phyloP scores from a whole-genome alignment of 768 basidiomycete genomes.

The Sporobolomyces phaffii region DNA sequence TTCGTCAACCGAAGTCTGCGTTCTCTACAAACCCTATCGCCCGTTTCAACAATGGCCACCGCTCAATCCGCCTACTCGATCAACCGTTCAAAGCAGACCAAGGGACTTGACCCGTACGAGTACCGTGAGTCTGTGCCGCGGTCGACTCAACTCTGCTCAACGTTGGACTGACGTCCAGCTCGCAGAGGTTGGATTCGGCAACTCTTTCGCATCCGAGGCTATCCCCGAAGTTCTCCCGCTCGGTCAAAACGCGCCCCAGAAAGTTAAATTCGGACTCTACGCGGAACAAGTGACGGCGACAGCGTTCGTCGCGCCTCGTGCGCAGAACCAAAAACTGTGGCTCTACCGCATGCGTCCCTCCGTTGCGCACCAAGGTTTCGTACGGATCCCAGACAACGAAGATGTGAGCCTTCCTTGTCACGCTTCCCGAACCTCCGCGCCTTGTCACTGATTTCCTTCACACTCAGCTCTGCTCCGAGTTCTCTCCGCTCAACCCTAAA shows the following conservation, averaged over 20 bases:
- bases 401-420: constrained; percentile 44
- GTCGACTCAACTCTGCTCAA: background rate
- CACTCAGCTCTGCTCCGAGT: constrained; percentile 54
- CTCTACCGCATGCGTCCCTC: constrained; percentile 57
- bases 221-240: constrained; percentile 55
- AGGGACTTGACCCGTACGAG: constrained; percentile 54
- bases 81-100: constrained; percentile 1
- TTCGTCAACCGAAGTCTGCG: background rate
- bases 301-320: constrained; percentile 58
- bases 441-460: background rate
- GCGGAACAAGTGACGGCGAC: constrained; percentile 44
- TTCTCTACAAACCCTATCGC: background rate
- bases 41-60: constrained; percentile 29
- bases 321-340: constrained; percentile 57
- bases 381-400: constrained; percentile 55
- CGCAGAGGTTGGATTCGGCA: constrained; percentile 55
- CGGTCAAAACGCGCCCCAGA: constrained; percentile 61
- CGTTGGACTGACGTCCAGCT: background rate
- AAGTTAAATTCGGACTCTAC: constrained; percentile 59
- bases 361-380: constrained; percentile 62
- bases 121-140: constrained; percentile 50
- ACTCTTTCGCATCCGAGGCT: constrained; percentile 51
- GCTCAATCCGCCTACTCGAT: constrained; percentile 30
- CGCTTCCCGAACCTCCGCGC: background rate
- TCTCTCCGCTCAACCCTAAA: constrained; percentile 58